Percentiles rank a stretch among this genome's conserved stretches.
phyloP scores from a whole-genome alignment of 139 green algal species.

The Tetraselmis chui region DNA sequence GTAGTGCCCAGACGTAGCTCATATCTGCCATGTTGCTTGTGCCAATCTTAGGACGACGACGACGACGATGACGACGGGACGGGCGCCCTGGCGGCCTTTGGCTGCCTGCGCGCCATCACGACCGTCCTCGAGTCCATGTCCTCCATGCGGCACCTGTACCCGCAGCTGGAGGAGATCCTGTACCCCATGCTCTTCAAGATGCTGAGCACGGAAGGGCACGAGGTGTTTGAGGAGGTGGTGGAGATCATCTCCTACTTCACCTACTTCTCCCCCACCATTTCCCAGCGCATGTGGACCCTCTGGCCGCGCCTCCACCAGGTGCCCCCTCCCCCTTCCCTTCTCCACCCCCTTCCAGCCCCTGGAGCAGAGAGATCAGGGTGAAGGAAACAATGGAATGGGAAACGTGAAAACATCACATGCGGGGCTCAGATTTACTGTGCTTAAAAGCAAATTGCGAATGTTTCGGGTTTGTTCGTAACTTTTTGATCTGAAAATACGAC shows the following conservation, averaged over 20 bases:
- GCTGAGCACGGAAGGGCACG: slow-evolving; percentile 55
- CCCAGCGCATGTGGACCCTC: slow-evolving; percentile 75
- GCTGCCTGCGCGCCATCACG: slow-evolving; percentile 79
- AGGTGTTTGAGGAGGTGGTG: slow-evolving; percentile 90
- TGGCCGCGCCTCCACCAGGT: slow-evolving; percentile 73
- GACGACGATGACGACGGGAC: slow-evolving; percentile 41
- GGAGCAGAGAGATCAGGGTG: no score
- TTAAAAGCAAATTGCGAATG: no score
- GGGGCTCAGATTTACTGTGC: no score
- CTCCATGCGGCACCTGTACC: slow-evolving; percentile 63
- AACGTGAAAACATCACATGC: no score
- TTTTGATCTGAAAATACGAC: no score
- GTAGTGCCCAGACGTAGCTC: no score
- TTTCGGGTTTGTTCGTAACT: no score
- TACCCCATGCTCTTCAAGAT: slow-evolving; percentile 81
- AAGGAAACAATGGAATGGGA: no score
- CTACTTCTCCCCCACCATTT: slow-evolving; percentile 74
- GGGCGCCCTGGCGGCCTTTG: slow-evolving; percentile 72
- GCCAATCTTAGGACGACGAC: slow-evolving; percentile 40
- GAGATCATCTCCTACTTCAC: slow-evolving; percentile 90
- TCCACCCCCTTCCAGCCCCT: neutral
- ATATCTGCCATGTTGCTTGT: no score
- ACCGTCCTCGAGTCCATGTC: slow-evolving; percentile 83
- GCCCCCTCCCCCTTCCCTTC: neutral
- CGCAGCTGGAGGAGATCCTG: slow-evolving; percentile 74